Evolutionary conservation across 345 rosid genomes (phyloP).

Genomic region (Salix viminalis): DNA sequence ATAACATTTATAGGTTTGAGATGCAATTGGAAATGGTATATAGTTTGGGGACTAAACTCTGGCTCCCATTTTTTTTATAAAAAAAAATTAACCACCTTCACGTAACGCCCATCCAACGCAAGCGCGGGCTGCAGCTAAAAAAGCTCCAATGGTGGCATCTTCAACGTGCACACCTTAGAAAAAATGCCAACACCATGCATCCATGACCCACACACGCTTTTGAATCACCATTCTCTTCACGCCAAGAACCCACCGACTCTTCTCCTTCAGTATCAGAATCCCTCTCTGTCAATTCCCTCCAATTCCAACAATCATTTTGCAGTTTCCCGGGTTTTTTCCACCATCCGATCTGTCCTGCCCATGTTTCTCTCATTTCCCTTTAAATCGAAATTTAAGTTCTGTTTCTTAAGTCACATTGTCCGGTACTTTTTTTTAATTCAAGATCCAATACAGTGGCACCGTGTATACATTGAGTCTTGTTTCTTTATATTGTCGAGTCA

Average conservation of each 20-base stretch:
- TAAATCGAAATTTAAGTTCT: neutral
- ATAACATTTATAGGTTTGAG: too few species aligned
- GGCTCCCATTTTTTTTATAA: too few species aligned
- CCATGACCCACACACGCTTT: neutral
- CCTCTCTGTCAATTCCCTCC: neutral
- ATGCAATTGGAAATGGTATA: too few species aligned
- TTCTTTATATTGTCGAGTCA: neutral
- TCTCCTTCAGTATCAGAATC: neutral
- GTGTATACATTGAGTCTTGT: neutral
- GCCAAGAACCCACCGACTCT: constrained; percentile 11
- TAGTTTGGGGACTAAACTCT: too few species aligned
- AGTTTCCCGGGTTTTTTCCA: neutral
- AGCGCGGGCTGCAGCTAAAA: neutral
- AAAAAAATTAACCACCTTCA: neutral
- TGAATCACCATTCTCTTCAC: neutral
- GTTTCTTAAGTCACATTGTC: neutral
- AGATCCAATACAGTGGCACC: constrained; percentile 1
- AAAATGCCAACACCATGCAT: neutral
- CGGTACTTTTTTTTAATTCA: neutral
- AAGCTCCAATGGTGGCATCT: neutral
- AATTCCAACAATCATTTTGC: neutral
- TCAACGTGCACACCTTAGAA: neutral
- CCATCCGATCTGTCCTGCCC: neutral
- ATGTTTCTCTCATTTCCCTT: neutral
- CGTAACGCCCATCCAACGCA: neutral